phyloP scores from a whole-genome alignment of 805 yeast genomes.

The Isabelozyma heimii region DNA sequence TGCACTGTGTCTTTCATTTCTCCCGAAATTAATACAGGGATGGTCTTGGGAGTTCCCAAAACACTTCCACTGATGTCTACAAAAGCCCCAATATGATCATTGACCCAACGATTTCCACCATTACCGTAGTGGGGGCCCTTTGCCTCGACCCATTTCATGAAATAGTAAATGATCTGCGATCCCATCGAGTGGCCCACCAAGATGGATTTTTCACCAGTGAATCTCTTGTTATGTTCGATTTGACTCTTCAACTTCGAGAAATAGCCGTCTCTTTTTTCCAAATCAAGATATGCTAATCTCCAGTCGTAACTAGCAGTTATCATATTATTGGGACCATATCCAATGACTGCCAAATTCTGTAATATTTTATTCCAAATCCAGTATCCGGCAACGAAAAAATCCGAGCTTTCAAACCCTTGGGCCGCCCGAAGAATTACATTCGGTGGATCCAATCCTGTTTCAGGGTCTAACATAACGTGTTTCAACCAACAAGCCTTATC shows the following conservation, averaged over 20 bases:
- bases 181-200: conserved; percentile 96
- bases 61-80: conserved; percentile 88
- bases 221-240: conserved; percentile 58
- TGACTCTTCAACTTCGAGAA: conserved; percentile 72
- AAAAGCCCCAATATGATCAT: conserved; percentile 74
- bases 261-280: conserved; percentile 84
- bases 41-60: conserved; percentile 92
- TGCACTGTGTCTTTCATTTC: conserved; percentile 98
- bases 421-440: conserved; percentile 81
- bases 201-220: conserved; percentile 66
- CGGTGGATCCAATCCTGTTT: conserved; percentile 91
- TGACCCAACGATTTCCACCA: conserved; percentile 90
- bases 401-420: conserved; percentile 95
- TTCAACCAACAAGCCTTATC: conserved; percentile 94
- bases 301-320: conserved; percentile 91
- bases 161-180: conserved; percentile 81
- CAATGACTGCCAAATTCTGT: conserved; percentile 92
- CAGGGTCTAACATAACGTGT: conserved; percentile 84
- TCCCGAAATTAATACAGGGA: conserved; percentile 90
- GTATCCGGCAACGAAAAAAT: conserved; percentile 93
- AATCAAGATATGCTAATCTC: conserved; percentile 86
- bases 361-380: conserved; percentile 98
- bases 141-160: conserved; percentile 96
- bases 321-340: conserved; percentile 92
- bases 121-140: conserved; percentile 76